A percentile compares a stretch with the other conserved stretches of the same genome.
phyloP scores from a whole-genome alignment of 208 protist genomes.

The Leishmania turanica region DNA sequence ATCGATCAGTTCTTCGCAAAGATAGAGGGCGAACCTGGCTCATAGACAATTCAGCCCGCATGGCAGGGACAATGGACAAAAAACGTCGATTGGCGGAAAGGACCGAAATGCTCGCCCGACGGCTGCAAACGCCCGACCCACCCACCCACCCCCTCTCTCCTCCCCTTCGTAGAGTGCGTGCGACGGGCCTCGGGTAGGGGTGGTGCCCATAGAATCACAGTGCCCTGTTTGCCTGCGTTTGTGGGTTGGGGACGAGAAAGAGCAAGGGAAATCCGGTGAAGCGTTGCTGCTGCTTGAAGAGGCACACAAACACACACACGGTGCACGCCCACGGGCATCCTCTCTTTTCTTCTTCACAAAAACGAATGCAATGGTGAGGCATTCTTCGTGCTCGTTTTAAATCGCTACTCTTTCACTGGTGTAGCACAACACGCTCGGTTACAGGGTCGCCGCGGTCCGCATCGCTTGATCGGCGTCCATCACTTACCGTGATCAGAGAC shows the following conservation, averaged over 20 bases:
- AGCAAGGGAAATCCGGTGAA: neutral
- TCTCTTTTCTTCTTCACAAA: neutral
- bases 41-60: neutral
- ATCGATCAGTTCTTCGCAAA: constrained; percentile 76
- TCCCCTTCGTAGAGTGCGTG: neutral
- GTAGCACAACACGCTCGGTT: neutral
- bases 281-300: neutral
- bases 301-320: neutral
- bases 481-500: neutral
- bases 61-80: neutral
- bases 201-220: neutral
- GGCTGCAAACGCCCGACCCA: neutral
- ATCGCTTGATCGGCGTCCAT: neutral
- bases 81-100: neutral
- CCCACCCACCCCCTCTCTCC: neutral
- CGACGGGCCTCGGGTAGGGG: neutral
- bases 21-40: neutral
- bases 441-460: neutral
- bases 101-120: neutral
- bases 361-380: neutral
- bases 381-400: neutral
- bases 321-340: neutral
- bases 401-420: neutral
- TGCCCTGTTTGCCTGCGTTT: neutral
- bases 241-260: neutral